Evolutionary conservation across 495 filamentous ascomycete genomes (phyloP).

Genomic region (Evernia prunastri): DNA sequence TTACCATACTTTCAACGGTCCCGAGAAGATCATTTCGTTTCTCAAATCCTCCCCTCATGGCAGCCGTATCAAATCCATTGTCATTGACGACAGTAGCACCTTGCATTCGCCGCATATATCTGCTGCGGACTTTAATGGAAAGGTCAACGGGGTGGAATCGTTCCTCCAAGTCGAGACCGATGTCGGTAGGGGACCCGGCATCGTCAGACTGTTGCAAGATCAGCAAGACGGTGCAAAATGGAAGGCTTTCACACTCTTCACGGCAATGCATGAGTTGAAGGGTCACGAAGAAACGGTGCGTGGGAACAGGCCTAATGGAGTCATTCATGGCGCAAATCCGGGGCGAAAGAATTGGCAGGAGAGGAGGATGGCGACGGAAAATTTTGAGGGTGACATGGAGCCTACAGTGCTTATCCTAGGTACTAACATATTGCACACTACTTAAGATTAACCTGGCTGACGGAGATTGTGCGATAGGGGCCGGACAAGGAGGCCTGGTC

Average conservation of each 20-base stretch:
- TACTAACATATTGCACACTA: constrained; percentile 30
- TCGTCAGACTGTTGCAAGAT: constrained; percentile 49
- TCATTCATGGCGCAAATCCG: constrained; percentile 40
- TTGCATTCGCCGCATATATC: constrained; percentile 43
- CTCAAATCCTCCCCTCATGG: constrained; percentile 33
- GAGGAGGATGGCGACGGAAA: constrained; percentile 45
- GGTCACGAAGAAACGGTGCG: constrained; percentile 47
- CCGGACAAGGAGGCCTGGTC: constrained; percentile 50
- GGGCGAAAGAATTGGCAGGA: constrained; percentile 61
- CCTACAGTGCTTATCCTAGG: constrained; percentile 64
- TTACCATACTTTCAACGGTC: constrained; percentile 50
- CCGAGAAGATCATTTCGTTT: constrained; percentile 44
- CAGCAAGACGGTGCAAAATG: constrained; percentile 38
- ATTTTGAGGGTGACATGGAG: constrained; percentile 49
- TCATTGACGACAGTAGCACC: constrained; percentile 43
- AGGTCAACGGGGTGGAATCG: constrained; percentile 38
- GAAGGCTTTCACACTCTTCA: constrained; percentile 63
- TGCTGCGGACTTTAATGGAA: constrained; percentile 34
- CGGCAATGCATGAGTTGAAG: constrained; percentile 48
- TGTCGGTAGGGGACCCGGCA: constrained; percentile 50
- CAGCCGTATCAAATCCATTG: constrained; percentile 38
- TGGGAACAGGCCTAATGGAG: constrained; percentile 43
- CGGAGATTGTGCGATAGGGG: constrained; percentile 25
- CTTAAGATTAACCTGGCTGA: background rate
- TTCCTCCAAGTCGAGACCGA: constrained; percentile 43